Base-by-base conservation (phyloP, 192 early-diverging fungal genomes). In the Entomortierella parvispora region DNA sequence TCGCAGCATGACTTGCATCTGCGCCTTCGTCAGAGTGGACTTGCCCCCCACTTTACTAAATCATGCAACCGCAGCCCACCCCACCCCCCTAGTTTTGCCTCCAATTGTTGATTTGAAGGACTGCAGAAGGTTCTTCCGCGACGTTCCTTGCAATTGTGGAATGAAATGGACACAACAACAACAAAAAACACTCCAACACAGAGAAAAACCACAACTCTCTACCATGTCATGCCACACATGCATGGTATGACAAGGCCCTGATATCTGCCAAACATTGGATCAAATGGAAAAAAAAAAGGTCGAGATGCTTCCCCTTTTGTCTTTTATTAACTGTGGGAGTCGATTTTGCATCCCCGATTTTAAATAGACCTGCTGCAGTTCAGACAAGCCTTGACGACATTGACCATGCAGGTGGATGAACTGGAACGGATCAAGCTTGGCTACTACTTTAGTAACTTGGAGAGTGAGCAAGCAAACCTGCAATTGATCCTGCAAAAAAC, bases 351-450 rank as follows among this genome's bases (percentile, higher is more conserved):
- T n/a, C 22, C 28, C n/a, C 33, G n/a, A 44, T 65, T 14, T 34
- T 53, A 43, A 40, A 57, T 44, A 84, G 81, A 85, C 49, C n/a
- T 82, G 23, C 31, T 69, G 31, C 82, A 81, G 47, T 80, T 71
- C 58, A 43, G 80, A 29, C 71, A 80, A 37, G 78, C 80, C 0
- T 44, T 86, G 12, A 65, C 74, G 52, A 81, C 82, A 43, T 56
- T 83, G 50, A 83, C 81, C 7, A 58, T 68, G 58, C 82, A 86
- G 49, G 80, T 86, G 12, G 84, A 86, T 54, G 82, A 86, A 33
- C 50, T 86, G 37, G 84, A 86, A 51, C 51, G 61, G 5, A 67
- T 86, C 67, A 86, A 86, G 42, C 18, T 71, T 11, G 74, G 59
- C 23, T 86, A 83, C 52, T 71, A 82, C 54, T 65, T 76, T 56